Percentiles rank a stretch among this genome's conserved stretches.
phyloP scores from a whole-genome alignment of 2,329 filamentous ascomycete species.

The Cytospora paraplurivora region DNA sequence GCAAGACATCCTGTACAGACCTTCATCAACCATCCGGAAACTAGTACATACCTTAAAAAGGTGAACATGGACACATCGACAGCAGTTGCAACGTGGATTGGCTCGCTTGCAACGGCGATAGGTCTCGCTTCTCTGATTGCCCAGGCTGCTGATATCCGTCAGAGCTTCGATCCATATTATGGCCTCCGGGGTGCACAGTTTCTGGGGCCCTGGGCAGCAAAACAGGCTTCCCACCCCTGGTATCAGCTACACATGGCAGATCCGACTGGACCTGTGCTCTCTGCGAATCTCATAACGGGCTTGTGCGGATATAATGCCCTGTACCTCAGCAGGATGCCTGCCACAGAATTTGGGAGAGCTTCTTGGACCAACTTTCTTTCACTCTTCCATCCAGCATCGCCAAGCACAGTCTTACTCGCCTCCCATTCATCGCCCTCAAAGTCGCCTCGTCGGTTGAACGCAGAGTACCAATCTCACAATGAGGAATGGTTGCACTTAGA shows the following conservation, averaged over 20 bases:
- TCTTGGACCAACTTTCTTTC: too few relatives aligned
- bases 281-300: constrained; percentile 32
- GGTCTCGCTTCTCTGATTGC: not conserved
- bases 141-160: not conserved
- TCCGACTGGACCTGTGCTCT: constrained; percentile 34
- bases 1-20: too few relatives aligned
- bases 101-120: not conserved
- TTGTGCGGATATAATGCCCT: constrained; percentile 35
- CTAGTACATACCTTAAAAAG: not conserved
- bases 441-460: too few relatives aligned
- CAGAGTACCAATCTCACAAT: too few relatives aligned
- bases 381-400: too few relatives aligned
- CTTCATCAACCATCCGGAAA: too few relatives aligned
- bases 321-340: constrained; percentile 34
- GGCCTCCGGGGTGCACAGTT: constrained; percentile 33
- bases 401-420: too few relatives aligned
- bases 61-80: constrained; percentile 1
- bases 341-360: constrained; percentile 5
- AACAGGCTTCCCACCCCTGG: constrained; percentile 32
- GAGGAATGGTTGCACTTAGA: too few relatives aligned
- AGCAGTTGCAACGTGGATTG: constrained; percentile 9
- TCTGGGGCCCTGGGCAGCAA: constrained; percentile 35
- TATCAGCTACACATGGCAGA: constrained; percentile 33
- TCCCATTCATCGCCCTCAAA: too few relatives aligned
- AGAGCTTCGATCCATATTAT: constrained; percentile 29